Evolutionary conservation across 2,329 filamentous ascomycete genomes (phyloP), one percentile per base, ranked within the genome.

Genomic region (Fusarium chaquense): DNA sequence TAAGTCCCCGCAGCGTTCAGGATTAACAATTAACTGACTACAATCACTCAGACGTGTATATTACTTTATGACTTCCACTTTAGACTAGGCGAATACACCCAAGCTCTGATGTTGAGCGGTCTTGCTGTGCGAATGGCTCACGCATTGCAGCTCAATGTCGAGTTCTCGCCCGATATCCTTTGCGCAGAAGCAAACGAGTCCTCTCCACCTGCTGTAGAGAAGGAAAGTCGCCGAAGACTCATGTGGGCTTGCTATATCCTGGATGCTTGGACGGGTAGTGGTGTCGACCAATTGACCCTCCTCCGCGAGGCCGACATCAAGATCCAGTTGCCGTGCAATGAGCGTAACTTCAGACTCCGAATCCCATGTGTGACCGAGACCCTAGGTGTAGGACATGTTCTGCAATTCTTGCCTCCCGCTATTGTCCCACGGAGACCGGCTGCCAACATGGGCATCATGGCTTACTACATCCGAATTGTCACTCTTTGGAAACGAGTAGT

Each of bases 221-320:
- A 79, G 22, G 80, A 82, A 62, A 79, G 79, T 24, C 78, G 80
- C 1, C 72, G 80, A 15, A 77, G 80, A 15, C 76, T 82, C 11
- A 82, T 82, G 80, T 82, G 80, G 80, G 80, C 80, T 12, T 81
- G 80, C 63, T 81, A 81, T 50, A 78, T 81, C 16, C 74, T 82
- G 20, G 80, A 81, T 61, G 79, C 80, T 4, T 81, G 79, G 78
- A 79, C 80, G 3, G 79, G 80, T 24, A 80, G 77, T 50, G 80
- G 80, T 45, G 76, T 78, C 36, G 80, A 81, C 54, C 79, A 81
- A 58, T 64, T 81, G 18, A 81, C 79, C 2, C 73, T 81, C 26
- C 74, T 81, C 16, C 79, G 78, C 9, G 80, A 81, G 54, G 78
- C 75, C 57, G 80, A 81, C 51, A 81, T 81, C 71, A 81, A 81